Evolutionary conservation across 1,284 basidiomycete species (phyloP).

Genomic region (Exobasidium cylindrosporum): DNA sequence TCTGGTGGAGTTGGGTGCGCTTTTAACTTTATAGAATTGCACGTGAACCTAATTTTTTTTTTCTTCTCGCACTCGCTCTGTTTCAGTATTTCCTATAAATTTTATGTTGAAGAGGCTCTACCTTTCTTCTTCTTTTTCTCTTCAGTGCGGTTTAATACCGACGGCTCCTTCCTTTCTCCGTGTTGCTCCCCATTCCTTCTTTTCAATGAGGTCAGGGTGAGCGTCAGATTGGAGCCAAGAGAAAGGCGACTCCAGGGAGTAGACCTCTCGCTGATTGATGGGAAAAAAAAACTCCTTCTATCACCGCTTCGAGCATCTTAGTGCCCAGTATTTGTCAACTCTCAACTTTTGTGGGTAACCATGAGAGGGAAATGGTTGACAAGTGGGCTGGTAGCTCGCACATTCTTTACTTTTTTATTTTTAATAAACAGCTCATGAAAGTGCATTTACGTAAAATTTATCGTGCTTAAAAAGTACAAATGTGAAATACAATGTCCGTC

Average conservation of each 20-base stretch:
- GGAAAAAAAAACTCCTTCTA: too few species aligned
- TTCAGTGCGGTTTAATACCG: neutral
- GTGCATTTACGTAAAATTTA: too few species aligned
- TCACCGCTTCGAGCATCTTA: neutral
- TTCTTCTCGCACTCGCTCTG: too few species aligned
- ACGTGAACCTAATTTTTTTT: too few species aligned
- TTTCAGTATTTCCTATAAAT: too few species aligned
- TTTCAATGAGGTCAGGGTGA: neutral
- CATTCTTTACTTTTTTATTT: too few species aligned
- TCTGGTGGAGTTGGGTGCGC: too few species aligned
- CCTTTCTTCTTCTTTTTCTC: neutral
- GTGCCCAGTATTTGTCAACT: neutral
- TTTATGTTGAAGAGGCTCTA: neutral
- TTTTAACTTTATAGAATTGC: too few species aligned
- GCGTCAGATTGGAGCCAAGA: slow-evolving; percentile 1
- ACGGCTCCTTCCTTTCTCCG: neutral
- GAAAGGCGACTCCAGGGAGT: neutral
- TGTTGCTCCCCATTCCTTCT: neutral
- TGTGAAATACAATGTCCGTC: too few species aligned
- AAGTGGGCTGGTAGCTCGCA: neutral
- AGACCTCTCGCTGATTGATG: neutral
- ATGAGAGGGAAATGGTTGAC: neutral
- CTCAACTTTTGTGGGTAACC: neutral
- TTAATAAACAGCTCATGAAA: too few species aligned
- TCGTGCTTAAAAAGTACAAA: too few species aligned